Evolutionary conservation across 495 filamentous ascomycete species (phyloP), one percentile per base, ranked within the genome.

Genomic region (Ascobolus immersus): DNA sequence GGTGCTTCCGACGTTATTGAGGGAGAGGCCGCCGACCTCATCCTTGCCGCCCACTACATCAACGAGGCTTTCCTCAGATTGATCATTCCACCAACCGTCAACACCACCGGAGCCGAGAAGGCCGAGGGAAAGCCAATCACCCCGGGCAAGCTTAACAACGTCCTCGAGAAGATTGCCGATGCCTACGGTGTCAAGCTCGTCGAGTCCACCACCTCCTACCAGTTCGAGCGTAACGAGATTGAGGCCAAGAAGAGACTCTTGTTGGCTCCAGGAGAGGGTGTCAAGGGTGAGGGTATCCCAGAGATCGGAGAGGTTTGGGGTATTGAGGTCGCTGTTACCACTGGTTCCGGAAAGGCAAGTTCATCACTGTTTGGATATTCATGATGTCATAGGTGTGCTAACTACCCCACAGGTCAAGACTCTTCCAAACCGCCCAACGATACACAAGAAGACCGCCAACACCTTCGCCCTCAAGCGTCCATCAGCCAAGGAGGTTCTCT

Each of bases 241-340:
- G 86, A 96, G 59, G 75, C 73, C 37, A 76, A 76, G 61, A 96
- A 96, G 71, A 93, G 91, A 69, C 89, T 96, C 50, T 86, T 96
- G 33, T 57, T 96, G 17, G 62, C 76, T 13, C 80, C 89, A 20
- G 74, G 73, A 33, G 76, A 90, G 48, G 67, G 66, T 34, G 59
- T 63, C 40, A 90, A 86, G 58, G 81, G 81, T 31, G 86, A 96
- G 47, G 86, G 86, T 42, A 49, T 68, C 26, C 78, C 86, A 24
- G 86, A 90, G 44, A 62, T 93, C 33, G 79, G 79, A 40, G 86
- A 96, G 49, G 84, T 86, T 42, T 96, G 86, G 86, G 86, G 86
- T 52, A 79, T 94, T 21, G 86, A 96, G 62, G 66, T 91, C 48
- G 81, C 84, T 44, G 67, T 94, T 43, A 82, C 75, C 54, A 56